phyloP scores from a whole-genome alignment of 2,329 filamentous ascomycete species.

The Diaporthe longicolla region DNA sequence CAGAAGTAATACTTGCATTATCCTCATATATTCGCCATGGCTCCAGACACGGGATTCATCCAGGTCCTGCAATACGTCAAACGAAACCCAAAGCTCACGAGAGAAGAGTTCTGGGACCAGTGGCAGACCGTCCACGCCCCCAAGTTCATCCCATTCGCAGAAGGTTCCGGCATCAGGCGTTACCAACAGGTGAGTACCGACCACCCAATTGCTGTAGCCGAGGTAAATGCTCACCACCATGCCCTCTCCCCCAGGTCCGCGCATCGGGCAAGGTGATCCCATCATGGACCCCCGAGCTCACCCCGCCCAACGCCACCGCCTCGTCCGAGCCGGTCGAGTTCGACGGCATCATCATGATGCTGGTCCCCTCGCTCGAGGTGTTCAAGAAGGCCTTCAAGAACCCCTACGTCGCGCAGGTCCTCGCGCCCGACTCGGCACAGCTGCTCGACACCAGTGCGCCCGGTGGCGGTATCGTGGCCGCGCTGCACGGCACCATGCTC shows the following conservation, averaged over 20 bases:
- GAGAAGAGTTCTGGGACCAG: constrained; percentile 29
- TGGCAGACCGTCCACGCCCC: constrained; percentile 12
- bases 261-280: constrained; percentile 11
- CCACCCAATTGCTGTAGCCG: background rate
- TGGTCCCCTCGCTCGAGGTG: background rate
- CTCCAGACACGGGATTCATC: constrained; percentile 21
- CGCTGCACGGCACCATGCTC: constrained; percentile 18
- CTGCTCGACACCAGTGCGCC: constrained; percentile 14
- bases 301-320: constrained; percentile 1
- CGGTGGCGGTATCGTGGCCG: background rate
- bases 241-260: background rate
- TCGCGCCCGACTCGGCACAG: constrained; percentile 7
- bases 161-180: constrained; percentile 6
- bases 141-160: constrained; percentile 24
- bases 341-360: constrained; percentile 21
- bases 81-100: constrained; percentile 11
- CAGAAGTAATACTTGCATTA: background rate
- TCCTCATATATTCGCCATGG: background rate
- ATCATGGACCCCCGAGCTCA: background rate
- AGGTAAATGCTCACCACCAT: background rate
- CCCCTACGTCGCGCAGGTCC: constrained; percentile 8
- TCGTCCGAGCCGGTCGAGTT: constrained; percentile 22
- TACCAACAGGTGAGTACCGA: constrained; percentile 22
- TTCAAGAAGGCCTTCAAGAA: constrained; percentile 19
- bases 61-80: constrained; percentile 23